These are phyloP conservation scores for Lepidium aucheri DNA, from an alignment of 345 rosid genomes.

Conservation along the genomic window DNA sequence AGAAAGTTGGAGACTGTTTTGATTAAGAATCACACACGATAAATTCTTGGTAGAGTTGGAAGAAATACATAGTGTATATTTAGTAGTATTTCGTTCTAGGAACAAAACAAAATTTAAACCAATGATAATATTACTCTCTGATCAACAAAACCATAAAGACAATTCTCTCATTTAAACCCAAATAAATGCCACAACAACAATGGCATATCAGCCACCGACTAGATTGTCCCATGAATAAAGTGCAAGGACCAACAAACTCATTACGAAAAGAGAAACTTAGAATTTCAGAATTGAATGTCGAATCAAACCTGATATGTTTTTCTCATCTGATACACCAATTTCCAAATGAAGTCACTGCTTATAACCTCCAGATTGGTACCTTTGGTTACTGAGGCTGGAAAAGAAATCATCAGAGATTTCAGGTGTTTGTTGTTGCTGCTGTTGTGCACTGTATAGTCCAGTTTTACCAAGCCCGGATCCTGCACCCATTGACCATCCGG, in stretches of 20 bases:
- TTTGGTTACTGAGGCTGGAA: conserved; percentile 58
- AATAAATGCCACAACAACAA: conserved; percentile 18
- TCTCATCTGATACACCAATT: neutral
- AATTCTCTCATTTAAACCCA: conserved; percentile 12
- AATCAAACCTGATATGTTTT: conserved; percentile 5
- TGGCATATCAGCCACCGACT: conserved; percentile 20
- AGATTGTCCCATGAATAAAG: conserved; percentile 14
- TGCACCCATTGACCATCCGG: conserved; percentile 90
- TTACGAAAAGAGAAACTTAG: neutral
- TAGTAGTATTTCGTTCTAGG: neutral
- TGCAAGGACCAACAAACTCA: conserved; percentile 7
- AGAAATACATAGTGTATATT: neutral
- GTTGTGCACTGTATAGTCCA: conserved; percentile 38
- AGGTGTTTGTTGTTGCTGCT: conserved; percentile 27
- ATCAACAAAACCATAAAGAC: neutral
- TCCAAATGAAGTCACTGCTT: conserved; percentile 35
- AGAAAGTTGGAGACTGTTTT: conserved; percentile 2
- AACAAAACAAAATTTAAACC: conserved; percentile 7
- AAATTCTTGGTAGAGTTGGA: neutral
- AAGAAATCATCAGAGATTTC: conserved; percentile 51
- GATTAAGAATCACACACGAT: conserved; percentile 4
- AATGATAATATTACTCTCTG: conserved; percentile 9
- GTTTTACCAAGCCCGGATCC: conserved; percentile 74
- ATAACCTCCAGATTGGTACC: conserved; percentile 51
- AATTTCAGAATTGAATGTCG: conserved; percentile 5